Evolutionary conservation across 257 asterid genomes (phyloP).

Genomic region (Solanum ossicruentum): DNA sequence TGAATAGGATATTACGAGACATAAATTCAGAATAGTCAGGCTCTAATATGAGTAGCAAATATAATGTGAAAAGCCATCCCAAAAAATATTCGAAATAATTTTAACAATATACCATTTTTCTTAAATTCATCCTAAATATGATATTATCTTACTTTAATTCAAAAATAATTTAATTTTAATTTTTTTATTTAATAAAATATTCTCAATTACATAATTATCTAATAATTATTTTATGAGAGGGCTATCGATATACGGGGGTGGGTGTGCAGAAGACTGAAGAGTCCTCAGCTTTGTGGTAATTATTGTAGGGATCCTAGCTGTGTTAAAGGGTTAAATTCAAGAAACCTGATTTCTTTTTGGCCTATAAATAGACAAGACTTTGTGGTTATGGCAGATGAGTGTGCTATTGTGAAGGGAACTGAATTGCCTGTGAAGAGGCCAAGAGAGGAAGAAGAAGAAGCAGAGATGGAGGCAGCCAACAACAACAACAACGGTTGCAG

Average conservation of each 20-base stretch:
- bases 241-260: no score
- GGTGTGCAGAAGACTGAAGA: neutral
- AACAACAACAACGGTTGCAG: constrained; percentile 6
- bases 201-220: fast-evolving
- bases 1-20: no score
- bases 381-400: neutral
- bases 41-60: no score
- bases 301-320: neutral
- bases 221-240: no score
- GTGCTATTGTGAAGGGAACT: neutral
- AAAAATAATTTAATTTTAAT: no score
- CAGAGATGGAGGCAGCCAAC: constrained; percentile 29
- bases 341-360: neutral
- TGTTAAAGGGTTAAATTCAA: neutral
- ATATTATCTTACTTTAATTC: no score
- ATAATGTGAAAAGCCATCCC: no score
- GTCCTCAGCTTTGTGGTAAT: neutral
- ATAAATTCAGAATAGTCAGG: no score
- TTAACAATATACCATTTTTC: no score
- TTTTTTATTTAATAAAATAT: no score
- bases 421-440: constrained; percentile 5
- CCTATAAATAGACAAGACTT: neutral
- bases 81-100: no score
- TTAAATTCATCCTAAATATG: no score
- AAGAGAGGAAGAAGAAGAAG: neutral